phyloP scores from a whole-genome alignment of 140 eudicot genomes.

The Oenanthe javanica region DNA sequence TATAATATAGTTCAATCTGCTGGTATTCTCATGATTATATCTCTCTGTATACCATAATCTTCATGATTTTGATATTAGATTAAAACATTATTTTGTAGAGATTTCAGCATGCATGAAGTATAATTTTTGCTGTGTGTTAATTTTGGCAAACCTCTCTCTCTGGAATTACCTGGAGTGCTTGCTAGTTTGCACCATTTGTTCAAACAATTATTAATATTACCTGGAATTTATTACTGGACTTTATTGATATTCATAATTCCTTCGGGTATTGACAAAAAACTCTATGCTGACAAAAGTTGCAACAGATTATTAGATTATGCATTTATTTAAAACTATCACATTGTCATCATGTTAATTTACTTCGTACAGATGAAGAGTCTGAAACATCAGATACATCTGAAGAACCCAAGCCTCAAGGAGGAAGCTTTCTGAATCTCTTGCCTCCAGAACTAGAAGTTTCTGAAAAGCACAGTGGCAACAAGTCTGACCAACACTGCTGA shows the following conservation, averaged over 20 bases:
- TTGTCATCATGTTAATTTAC: conserved; percentile 14
- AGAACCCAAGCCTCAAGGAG: conserved; percentile 34
- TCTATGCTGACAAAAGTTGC: not conserved
- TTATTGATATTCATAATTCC: too few species aligned
- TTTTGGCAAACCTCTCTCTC: not conserved
- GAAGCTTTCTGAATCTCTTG: conserved; percentile 33
- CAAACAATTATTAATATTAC: not conserved
- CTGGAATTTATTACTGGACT: not conserved
- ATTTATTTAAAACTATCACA: not conserved
- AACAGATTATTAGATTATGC: not conserved
- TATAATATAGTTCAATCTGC: not conserved
- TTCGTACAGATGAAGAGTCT: conserved; percentile 62
- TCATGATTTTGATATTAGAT: not conserved
- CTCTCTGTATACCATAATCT: not conserved
- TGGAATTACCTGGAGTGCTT: not conserved
- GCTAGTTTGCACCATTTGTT: not conserved
- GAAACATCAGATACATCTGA: conserved; percentile 35
- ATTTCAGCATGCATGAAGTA: not conserved
- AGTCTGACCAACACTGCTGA: conserved; percentile 15
- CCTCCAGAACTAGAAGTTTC: conserved; percentile 32
- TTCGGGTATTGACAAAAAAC: not conserved
- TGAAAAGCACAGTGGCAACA: conserved; percentile 9
- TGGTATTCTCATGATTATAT: not conserved
- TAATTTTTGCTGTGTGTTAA: not conserved
- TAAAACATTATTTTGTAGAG: not conserved